phyloP scores from a whole-genome alignment of 2,329 filamentous ascomycete species.

The Monosporascus cannonballus region DNA sequence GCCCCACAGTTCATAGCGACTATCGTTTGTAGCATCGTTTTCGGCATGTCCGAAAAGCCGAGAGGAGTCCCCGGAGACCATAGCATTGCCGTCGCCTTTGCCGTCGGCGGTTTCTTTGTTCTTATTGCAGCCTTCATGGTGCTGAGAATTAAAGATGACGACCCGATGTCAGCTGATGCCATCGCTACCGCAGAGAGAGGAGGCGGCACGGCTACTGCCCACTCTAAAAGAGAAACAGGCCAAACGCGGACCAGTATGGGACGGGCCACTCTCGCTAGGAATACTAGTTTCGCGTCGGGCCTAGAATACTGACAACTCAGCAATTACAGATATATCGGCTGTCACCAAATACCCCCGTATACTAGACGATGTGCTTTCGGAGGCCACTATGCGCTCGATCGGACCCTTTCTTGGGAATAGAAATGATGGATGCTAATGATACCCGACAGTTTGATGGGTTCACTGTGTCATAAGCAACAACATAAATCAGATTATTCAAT shows the following conservation, averaged over 20 bases:
- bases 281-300: slow-evolving; percentile 41
- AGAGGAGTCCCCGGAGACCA: slow-evolving; percentile 78
- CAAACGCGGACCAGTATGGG: slow-evolving; percentile 37
- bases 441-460: no score
- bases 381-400: no score
- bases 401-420: no score
- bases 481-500: no score
- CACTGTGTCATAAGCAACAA: no score
- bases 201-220: slow-evolving; percentile 29
- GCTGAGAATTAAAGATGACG: slow-evolving; percentile 58
- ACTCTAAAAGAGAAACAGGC: slow-evolving; percentile 35
- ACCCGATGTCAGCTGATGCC: slow-evolving; percentile 30
- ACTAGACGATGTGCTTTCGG: no score
- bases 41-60: slow-evolving; percentile 80
- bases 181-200: slow-evolving; percentile 38
- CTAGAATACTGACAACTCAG: slow-evolving; percentile 34
- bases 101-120: slow-evolving; percentile 75
- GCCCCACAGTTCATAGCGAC: slow-evolving; percentile 89
- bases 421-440: no score
- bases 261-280: slow-evolving; percentile 40
- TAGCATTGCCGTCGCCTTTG: slow-evolving; percentile 79
- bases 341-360: no score
- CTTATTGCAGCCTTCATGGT: slow-evolving; percentile 72
- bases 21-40: slow-evolving; percentile 75
- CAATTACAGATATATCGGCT: background rate